Evolutionary conservation across 2,329 filamentous ascomycete species (phyloP).

Genomic region (Curvularia lunata): DNA sequence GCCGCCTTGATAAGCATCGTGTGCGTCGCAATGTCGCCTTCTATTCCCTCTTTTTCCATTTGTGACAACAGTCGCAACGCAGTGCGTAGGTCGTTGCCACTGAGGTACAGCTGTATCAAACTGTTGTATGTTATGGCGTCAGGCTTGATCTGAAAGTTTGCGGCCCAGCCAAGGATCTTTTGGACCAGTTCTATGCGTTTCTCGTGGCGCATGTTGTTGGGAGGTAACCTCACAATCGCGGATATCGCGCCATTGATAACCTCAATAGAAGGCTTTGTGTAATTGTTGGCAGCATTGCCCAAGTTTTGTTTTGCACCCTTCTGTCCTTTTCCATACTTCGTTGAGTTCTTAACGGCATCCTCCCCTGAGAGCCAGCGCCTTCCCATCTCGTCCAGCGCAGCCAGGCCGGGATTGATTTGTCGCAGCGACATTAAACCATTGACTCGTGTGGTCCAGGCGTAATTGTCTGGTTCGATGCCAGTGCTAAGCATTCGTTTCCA

Average conservation of each 20-base stretch:
- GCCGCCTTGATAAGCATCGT: conserved; percentile 71
- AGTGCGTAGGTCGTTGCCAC: conserved; percentile 56
- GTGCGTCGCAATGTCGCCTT: conserved; percentile 72
- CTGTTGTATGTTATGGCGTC: conserved; percentile 67
- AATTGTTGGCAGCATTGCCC: conserved; percentile 44
- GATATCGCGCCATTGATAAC: conserved; percentile 73
- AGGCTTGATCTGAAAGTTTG: conserved; percentile 54
- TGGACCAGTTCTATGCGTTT: conserved; percentile 47
- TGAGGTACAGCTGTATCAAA: conserved; percentile 67
- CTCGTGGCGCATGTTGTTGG: conserved; percentile 49
- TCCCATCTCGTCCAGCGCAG: conserved; percentile 71
- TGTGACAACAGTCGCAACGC: conserved; percentile 61
- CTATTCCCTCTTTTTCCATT: conserved; percentile 64
- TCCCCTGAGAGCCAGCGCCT: conserved; percentile 60
- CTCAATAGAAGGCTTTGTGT: conserved; percentile 66
- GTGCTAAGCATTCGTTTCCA: conserved; percentile 69
- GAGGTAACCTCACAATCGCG: conserved; percentile 59
- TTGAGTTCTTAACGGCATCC: conserved; percentile 18
- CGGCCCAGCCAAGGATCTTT: conserved; percentile 52
- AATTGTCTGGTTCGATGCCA: conserved; percentile 65
- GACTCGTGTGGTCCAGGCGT: conserved; percentile 74
- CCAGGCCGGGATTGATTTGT: conserved; percentile 63
- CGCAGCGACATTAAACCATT: conserved; percentile 67
- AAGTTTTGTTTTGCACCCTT: conserved; percentile 20
- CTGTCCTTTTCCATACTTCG: conserved; percentile 12